phyloP scores from a whole-genome alignment of 2,329 filamentous ascomycete genomes.

The Cercospora canescens region DNA sequence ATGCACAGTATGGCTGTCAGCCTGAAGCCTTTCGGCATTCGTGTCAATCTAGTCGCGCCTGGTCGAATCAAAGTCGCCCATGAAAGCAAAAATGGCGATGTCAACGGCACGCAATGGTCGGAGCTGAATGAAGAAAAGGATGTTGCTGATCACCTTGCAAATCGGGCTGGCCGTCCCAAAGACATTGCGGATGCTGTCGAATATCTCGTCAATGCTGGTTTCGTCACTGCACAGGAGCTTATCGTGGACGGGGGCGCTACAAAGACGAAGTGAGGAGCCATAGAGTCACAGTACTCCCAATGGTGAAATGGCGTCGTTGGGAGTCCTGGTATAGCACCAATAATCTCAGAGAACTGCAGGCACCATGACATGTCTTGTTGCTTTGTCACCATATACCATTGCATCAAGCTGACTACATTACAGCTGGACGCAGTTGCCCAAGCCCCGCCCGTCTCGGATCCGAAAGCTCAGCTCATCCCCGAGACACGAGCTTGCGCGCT shows the following conservation, averaged over 20 bases:
- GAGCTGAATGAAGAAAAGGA: conserved; percentile 44
- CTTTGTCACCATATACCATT: neutral
- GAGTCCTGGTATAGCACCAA: neutral
- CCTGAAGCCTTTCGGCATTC: conserved; percentile 41
- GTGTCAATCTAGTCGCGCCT: conserved; percentile 51
- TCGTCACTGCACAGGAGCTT: conserved; percentile 48
- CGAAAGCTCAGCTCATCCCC: neutral
- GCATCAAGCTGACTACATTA: conserved; percentile 1
- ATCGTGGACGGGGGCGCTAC: conserved; percentile 45
- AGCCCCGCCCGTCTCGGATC: neutral
- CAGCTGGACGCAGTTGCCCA: neutral
- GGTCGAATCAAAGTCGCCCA: conserved; percentile 53
- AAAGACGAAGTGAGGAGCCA: conserved; percentile 34
- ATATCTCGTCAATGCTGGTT: conserved; percentile 42
- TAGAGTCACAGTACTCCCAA: neutral
- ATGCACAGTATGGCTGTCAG: conserved; percentile 53
- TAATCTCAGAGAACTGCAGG: neutral
- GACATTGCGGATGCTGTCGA: conserved; percentile 45
- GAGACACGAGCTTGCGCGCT: too few species aligned
- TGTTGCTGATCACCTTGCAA: conserved; percentile 48
- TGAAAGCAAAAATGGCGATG: conserved; percentile 43
- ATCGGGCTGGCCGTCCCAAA: conserved; percentile 51
- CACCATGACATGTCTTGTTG: neutral
- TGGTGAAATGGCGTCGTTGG: neutral
- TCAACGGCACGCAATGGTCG: conserved; percentile 43